Evolutionary conservation across 1,139 yeast species (phyloP), one percentile per base, ranked within the genome.

Genomic region (Yamadazyma atmosphaerica): DNA sequence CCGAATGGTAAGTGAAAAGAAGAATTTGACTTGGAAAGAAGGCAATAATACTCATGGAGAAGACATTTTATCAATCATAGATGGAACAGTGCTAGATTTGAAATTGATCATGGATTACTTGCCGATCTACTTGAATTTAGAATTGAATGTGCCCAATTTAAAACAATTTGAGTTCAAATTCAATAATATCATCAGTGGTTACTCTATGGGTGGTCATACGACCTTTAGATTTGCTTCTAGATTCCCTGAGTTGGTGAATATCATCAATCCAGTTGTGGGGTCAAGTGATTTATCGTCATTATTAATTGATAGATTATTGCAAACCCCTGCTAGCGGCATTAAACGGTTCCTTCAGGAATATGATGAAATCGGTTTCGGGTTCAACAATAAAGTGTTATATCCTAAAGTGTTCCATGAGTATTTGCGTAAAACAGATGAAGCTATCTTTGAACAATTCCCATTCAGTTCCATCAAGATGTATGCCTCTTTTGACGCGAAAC

Each of bases 191-290:
- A 56, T 78, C 18, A 54, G 72, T 23, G 88, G 88, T 2, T 68
- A 68, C 36, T 80, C 86, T 0, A 62, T 80, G 44, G 87, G 88
- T 1, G 88, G 79, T 0, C 86, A 82, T 55, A 61, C 73, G 9
- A 63, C 73, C 18, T 75, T 79, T 56, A 58, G 82, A 37, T 68
- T 72, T 37, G 79, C 73, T 4, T 52, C 51, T 31, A 52, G 55
- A 43, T 61, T 60, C 43, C 79, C 79, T 1, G 57, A 63, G 3
- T 44, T 56, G 27, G 70, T 72, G 3, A 57, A 61, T 12, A 63
- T 63, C 13, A 58, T 72, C 32, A 67, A 69, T 33, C 81, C 82
- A 1, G 67, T 75, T 17, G 61, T 77, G 36, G 82, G 80, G 1
- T 63, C 69, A 37, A 57, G 63, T 33, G 78, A 75, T 38, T 53